phyloP scores from a whole-genome alignment of 2,329 filamentous ascomycete genomes.

The Botrytis squamosa region DNA sequence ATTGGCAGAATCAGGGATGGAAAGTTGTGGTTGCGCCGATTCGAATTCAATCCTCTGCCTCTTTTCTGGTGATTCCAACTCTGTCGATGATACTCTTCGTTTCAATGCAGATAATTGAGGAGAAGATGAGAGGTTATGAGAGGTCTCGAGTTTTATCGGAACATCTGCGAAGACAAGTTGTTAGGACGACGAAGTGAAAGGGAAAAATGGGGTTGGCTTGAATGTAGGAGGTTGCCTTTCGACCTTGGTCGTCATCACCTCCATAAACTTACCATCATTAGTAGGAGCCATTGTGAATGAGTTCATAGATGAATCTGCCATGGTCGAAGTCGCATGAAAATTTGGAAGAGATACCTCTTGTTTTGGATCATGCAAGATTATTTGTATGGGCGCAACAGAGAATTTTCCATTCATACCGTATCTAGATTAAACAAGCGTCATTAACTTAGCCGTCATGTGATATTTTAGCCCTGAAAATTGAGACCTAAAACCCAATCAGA shows the following conservation, averaged over 20 bases:
- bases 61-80: slow-evolving; percentile 21
- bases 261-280: slow-evolving; percentile 12
- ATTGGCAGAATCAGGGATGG: neutral
- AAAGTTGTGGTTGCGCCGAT: neutral
- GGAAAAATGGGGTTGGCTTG: neutral
- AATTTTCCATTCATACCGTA: neutral
- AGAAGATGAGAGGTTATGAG: neutral
- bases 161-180: slow-evolving; percentile 8
- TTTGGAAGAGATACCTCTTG: neutral
- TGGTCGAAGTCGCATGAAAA: slow-evolving; percentile 14
- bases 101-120: slow-evolving; percentile 12
- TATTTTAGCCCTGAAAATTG: slow-evolving; percentile 22
- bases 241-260: neutral
- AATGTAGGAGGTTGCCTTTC: neutral
- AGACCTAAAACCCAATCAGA: slow-evolving; percentile 17
- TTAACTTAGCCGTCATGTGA: slow-evolving; percentile 5
- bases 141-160: slow-evolving; percentile 7
- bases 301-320: slow-evolving; percentile 6
- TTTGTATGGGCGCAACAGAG: slow-evolving; percentile 10
- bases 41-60: slow-evolving; percentile 24
- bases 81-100: slow-evolving; percentile 7
- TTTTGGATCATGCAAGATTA: neutral
- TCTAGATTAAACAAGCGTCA: slow-evolving; percentile 11
- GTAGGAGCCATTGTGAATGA: neutral
- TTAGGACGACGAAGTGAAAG: neutral